Evolutionary conservation across 345 rosid species (phyloP).

Genomic region (Viola odorata): DNA sequence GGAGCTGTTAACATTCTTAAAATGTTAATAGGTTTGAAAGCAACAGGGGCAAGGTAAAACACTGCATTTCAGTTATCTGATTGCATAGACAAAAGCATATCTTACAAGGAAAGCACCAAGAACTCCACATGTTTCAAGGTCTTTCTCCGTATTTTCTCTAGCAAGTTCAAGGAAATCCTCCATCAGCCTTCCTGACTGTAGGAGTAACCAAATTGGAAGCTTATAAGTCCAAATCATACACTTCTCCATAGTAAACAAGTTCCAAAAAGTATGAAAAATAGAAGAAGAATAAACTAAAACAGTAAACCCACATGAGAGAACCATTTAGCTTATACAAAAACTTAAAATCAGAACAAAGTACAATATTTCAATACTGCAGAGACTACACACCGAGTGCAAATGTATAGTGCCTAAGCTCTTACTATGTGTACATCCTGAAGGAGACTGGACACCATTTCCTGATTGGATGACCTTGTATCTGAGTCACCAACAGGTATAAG

Average conservation of each 20-base stretch:
- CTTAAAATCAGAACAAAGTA: neutral
- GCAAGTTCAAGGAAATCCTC: constrained; percentile 87
- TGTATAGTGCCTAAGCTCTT: constrained; percentile 24
- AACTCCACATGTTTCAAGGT: constrained; percentile 88
- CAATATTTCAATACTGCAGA: too few species aligned
- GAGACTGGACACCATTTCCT: constrained; percentile 23
- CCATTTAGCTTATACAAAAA: neutral
- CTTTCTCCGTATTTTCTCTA: constrained; percentile 72
- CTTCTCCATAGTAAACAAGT: neutral
- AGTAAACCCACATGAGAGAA: too few species aligned
- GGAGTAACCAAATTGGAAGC: constrained; percentile 2
- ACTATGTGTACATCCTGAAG: constrained; percentile 74
- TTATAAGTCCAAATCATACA: neutral
- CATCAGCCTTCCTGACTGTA: constrained; percentile 59
- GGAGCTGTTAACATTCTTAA: too few species aligned
- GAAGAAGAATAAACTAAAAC: neutral
- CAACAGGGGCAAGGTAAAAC: too few species aligned
- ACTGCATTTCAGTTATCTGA: neutral
- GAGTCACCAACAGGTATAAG: constrained; percentile 33
- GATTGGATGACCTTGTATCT: constrained; percentile 21
- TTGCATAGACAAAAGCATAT: constrained; percentile 4
- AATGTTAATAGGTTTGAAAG: too few species aligned
- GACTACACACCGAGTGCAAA: too few species aligned
- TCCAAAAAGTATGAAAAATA: neutral
- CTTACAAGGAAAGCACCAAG: constrained; percentile 85